Evolutionary conservation across 139 green algal species (phyloP).

Genomic region (Raphidocelis subcapitata): DNA sequence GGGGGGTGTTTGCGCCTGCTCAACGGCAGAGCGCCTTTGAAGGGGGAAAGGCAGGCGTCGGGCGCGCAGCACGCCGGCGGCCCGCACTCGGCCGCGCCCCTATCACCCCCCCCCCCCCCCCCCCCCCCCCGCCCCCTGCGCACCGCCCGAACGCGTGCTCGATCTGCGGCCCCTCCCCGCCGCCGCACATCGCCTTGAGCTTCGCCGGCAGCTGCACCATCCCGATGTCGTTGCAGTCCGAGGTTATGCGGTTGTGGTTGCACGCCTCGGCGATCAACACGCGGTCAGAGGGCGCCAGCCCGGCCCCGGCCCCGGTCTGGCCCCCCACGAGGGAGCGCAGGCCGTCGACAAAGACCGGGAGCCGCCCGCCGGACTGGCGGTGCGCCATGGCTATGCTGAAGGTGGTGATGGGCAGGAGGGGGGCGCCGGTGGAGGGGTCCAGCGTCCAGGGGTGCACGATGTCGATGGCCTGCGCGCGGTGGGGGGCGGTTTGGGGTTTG

Average conservation of each 20-base stretch:
- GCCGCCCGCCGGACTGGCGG: constrained; percentile 42
- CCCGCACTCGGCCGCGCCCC: not conserved
- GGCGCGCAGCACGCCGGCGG: too few relatives aligned
- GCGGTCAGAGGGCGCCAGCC: constrained; percentile 22
- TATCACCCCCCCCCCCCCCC: too few relatives aligned
- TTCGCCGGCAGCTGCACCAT: constrained; percentile 56
- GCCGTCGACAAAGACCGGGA: constrained; percentile 54
- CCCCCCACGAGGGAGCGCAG: too few relatives aligned
- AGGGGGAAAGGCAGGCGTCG: too few relatives aligned
- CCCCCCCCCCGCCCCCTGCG: not conserved
- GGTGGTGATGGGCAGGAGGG: constrained; percentile 63
- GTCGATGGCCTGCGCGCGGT: constrained; percentile 61
- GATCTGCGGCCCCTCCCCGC: constrained; percentile 29
- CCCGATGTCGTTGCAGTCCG: constrained; percentile 65
- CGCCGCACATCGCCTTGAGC: constrained; percentile 28
- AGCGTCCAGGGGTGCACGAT: constrained; percentile 68
- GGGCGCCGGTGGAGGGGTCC: constrained; percentile 25
- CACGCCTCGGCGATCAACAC: constrained; percentile 66
- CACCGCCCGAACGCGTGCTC: constrained; percentile 61
- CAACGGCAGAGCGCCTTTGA: too few relatives aligned
- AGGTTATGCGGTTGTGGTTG: constrained; percentile 76
- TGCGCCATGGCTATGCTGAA: constrained; percentile 67
- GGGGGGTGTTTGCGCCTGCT: too few relatives aligned
- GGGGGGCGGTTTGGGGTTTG: too few relatives aligned
- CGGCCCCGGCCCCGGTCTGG: constrained; percentile 28